Percentiles rank a stretch among this genome's conserved stretches.
Evolutionary conservation across 495 filamentous ascomycete species (phyloP).

Genomic region (Podospora appendiculata): DNA sequence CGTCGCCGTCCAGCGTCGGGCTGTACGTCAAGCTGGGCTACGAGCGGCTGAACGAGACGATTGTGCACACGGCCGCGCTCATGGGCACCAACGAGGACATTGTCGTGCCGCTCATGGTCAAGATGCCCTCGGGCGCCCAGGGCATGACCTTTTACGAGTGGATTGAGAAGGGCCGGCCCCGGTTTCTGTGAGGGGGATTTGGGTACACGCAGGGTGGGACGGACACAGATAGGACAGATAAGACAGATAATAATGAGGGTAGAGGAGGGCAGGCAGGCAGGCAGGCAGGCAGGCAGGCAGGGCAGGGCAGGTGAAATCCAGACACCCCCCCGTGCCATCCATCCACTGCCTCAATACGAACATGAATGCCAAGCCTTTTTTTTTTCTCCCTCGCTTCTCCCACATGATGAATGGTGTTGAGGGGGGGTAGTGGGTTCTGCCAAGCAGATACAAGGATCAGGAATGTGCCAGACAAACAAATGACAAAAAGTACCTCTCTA

Average conservation of each 20-base stretch:
- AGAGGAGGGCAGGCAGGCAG: not conserved
- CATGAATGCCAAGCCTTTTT: too few relatives aligned
- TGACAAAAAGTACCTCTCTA: not conserved
- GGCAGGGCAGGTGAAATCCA: not conserved
- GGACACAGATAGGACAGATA: not conserved
- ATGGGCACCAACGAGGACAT: conserved; percentile 18
- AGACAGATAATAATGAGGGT: not conserved
- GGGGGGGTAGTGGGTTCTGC: too few relatives aligned
- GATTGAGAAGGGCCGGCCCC: conserved; percentile 16
- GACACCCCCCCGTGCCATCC: too few relatives aligned
- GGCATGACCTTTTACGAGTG: conserved; percentile 21
- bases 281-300: not conserved
- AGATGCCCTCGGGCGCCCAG: conserved; percentile 18
- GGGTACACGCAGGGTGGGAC: too few relatives aligned
- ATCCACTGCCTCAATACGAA: too few relatives aligned
- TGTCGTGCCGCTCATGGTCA: conserved; percentile 20
- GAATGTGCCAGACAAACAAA: not conserved
- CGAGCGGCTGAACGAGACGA: conserved; percentile 17
- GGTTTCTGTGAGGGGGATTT: not conserved
- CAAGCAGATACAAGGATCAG: too few relatives aligned
- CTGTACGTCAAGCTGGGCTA: conserved; percentile 24
- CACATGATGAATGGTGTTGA: too few relatives aligned
- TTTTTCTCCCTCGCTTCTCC: too few relatives aligned
- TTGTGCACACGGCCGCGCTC: conserved; percentile 23
- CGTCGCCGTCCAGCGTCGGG: conserved; percentile 16